phyloP scores from a whole-genome alignment of 1,284 basidiomycete species.

The Meira nashicola region DNA sequence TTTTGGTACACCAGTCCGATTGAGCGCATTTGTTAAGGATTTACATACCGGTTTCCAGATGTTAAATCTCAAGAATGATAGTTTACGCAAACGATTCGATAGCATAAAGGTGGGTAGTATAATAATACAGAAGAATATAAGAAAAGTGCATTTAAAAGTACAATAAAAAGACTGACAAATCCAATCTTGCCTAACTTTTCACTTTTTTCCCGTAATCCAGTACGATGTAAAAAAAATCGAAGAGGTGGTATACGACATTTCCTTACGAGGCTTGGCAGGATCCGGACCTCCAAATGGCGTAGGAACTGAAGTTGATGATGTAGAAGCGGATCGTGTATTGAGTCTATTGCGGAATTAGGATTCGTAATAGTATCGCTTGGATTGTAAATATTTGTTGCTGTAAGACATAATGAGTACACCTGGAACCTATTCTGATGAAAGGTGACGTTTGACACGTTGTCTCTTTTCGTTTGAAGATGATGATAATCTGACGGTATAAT shows the following conservation, averaged over 20 bases:
- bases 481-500: too few species aligned
- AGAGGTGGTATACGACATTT: constrained; percentile 50
- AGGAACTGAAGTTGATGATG: constrained; percentile 5
- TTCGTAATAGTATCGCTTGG: too few species aligned
- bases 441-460: too few species aligned
- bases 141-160: not conserved
- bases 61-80: constrained; percentile 51
- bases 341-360: not conserved
- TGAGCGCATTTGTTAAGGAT: constrained; percentile 45
- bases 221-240: constrained; percentile 52
- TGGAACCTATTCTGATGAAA: too few species aligned
- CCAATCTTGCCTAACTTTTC: not conserved
- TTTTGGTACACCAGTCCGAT: constrained; percentile 35
- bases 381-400: too few species aligned
- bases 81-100: constrained; percentile 46
- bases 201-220: constrained; percentile 15
- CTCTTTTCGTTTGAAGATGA: too few species aligned
- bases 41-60: constrained; percentile 47
- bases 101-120: constrained; percentile 36
- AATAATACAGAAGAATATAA: not conserved
- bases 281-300: not conserved
- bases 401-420: too few species aligned
- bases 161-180: not conserved
- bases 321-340: constrained; percentile 6
- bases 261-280: constrained; percentile 28